phyloP scores from a whole-genome alignment of 2,329 filamentous ascomycete genomes.

The Chaetoscypha palmicola region DNA sequence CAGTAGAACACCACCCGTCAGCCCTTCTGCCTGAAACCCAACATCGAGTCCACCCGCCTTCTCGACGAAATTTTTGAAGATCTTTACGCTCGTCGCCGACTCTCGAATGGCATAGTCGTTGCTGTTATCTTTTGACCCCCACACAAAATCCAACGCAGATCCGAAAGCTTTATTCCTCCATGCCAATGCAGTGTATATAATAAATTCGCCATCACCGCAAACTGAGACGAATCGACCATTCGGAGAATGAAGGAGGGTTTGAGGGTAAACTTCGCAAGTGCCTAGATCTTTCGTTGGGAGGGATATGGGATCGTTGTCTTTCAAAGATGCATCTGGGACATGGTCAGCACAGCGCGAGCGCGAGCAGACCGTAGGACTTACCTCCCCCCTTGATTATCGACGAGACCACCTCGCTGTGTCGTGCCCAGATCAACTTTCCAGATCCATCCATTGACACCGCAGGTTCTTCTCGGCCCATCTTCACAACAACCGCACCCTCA shows the following conservation, averaged over 20 bases:
- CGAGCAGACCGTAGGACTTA: constrained; percentile 29
- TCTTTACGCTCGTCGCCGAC: constrained; percentile 87
- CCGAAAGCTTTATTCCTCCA: constrained; percentile 98
- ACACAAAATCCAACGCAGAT: constrained; percentile 90
- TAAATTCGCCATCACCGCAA: constrained; percentile 96
- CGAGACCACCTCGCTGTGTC: constrained; percentile 90
- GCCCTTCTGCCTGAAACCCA: constrained; percentile 87
- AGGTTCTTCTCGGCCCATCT: constrained; percentile 94
- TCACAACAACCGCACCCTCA: constrained; percentile 94
- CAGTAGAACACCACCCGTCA: constrained; percentile 81
- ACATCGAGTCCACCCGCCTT: constrained; percentile 84
- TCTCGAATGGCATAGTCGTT: constrained; percentile 98
- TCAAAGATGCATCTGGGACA: constrained; percentile 62
- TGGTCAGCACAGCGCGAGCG: constrained; percentile 32
- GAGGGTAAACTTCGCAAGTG: constrained; percentile 93
- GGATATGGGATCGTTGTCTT: constrained; percentile 81
- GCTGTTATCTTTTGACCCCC: constrained; percentile 95
- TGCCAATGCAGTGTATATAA: constrained; percentile 94
- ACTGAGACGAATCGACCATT: constrained; percentile 85
- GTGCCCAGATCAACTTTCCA: constrained; percentile 93
- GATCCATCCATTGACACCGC: constrained; percentile 96
- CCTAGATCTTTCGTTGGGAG: constrained; percentile 92
- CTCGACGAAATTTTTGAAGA: constrained; percentile 97
- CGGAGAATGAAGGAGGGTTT: constrained; percentile 89
- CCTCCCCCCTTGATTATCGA: constrained; percentile 87